A percentile compares a stretch with the other conserved stretches of the same genome.
Conservation (phyloP, 2,329 filamentous ascomycete genomes). For the Colletotrichum karsti region DNA sequence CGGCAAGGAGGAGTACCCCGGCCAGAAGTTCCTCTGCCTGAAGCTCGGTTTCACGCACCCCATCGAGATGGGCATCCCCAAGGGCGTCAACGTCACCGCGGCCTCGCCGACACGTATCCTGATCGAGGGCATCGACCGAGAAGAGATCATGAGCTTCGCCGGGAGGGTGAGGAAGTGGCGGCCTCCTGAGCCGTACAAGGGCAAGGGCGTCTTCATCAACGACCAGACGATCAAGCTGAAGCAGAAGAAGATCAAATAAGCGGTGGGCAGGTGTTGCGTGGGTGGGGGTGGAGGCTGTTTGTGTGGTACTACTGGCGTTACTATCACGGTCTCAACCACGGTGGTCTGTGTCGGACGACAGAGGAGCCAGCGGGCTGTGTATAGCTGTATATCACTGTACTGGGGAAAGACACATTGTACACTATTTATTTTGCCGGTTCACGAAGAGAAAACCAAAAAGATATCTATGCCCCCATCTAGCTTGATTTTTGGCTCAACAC, state of each 20-base stretch:
- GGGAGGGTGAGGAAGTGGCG: constrained; percentile 90
- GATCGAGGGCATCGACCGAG: constrained; percentile 86
- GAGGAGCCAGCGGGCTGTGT: constrained; percentile 23
- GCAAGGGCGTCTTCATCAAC: constrained; percentile 98
- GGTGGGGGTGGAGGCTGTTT: not conserved
- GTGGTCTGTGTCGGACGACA: not conserved
- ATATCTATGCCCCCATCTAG: constrained; percentile 7
- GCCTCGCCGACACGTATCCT: constrained; percentile 92
- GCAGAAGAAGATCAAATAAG: constrained; percentile 94
- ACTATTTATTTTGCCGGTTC: constrained; percentile 5
- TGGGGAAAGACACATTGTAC: constrained; percentile 18
- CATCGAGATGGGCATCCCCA: constrained; percentile 86
- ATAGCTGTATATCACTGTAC: constrained; percentile 27
- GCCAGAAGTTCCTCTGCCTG: constrained; percentile 88
- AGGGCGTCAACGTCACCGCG: constrained; percentile 84
- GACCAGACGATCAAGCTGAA: constrained; percentile 98
- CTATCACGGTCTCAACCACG: not conserved
- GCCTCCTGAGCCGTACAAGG: constrained; percentile 96
- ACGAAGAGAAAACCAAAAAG: not conserved
- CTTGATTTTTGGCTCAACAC: constrained; percentile 62
- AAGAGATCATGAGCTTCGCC: constrained; percentile 89
- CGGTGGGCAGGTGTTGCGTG: constrained; percentile 2
- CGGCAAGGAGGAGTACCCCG: constrained; percentile 77
- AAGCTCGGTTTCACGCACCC: constrained; percentile 98
- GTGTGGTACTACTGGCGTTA: not conserved